These are phyloP conservation scores for Colletotrichum endophyticum DNA, from an alignment of 2,329 filamentous ascomycete genomes.

Conservation along the genomic window DNA sequence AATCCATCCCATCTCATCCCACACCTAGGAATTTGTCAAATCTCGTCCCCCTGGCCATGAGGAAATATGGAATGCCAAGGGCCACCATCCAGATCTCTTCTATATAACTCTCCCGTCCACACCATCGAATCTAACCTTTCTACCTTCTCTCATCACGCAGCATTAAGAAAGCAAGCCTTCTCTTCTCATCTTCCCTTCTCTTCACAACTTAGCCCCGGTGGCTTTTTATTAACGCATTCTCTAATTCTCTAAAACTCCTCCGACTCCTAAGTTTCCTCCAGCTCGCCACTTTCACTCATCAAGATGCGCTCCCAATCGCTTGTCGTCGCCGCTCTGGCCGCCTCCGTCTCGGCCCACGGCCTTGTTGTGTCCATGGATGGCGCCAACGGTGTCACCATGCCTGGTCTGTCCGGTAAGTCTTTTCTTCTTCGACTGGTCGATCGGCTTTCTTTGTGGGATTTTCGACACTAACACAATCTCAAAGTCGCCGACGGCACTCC, in stretches of 20 bases:
- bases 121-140: background rate
- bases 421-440: too few relatives aligned
- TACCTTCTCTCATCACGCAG: conserved; percentile 2
- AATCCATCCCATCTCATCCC: conserved; percentile 7
- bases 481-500: conserved; percentile 69
- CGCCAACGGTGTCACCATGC: conserved; percentile 67
- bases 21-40: conserved; percentile 13
- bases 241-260: conserved; percentile 1
- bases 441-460: background rate
- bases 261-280: background rate
- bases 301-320: conserved; percentile 29
- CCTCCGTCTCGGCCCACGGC: conserved; percentile 60
- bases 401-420: conserved; percentile 49
- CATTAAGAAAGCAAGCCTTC: conserved; percentile 20
- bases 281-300: conserved; percentile 12
- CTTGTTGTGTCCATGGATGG: conserved; percentile 60
- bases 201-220: conserved; percentile 13
- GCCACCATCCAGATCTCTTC: background rate
- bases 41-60: conserved; percentile 7
- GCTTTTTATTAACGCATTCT: background rate
- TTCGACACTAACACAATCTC: background rate
- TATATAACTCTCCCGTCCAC: conserved; percentile 20
- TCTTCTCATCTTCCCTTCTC: background rate
- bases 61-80: conserved; percentile 19
- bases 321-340: conserved; percentile 40